These are phyloP conservation scores for Talaromyces sp. DNA, from an alignment of 2,329 filamentous ascomycete species.

Conservation along the genomic window DNA sequence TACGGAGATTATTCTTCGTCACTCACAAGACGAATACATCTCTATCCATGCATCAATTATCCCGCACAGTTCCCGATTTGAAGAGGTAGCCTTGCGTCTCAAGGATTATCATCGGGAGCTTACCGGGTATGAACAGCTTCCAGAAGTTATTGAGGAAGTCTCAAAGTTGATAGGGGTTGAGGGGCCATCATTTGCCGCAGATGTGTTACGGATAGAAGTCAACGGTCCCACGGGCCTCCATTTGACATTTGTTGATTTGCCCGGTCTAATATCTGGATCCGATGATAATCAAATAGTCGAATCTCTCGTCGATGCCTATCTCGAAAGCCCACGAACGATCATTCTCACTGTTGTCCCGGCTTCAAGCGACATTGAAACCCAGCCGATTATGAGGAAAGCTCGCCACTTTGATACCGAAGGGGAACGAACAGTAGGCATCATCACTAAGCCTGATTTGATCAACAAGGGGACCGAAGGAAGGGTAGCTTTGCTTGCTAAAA, in stretches of 20 bases:
- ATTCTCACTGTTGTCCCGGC: constrained; percentile 6
- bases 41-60: neutral
- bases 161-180: constrained; percentile 12
- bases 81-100: too few species aligned
- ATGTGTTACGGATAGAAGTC: constrained; percentile 4
- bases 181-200: constrained; percentile 3
- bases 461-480: constrained; percentile 12
- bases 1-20: neutral
- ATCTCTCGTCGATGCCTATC: neutral
- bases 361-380: constrained; percentile 1
- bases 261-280: neutral
- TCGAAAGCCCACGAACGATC: constrained; percentile 1
- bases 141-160: constrained; percentile 16
- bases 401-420: neutral
- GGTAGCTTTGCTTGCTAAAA: constrained; percentile 39
- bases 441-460: constrained; percentile 27
- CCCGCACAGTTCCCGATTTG: neutral
- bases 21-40: neutral
- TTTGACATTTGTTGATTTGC: neutral
- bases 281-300: neutral
- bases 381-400: neutral
- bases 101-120: too few species aligned
- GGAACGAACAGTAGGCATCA: constrained; percentile 1
- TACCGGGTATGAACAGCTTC: too few species aligned
- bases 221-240: constrained; percentile 1